These are phyloP conservation scores for Drosera spatulata DNA, from an alignment of 179 eudicot genomes.

Conservation along the genomic window DNA sequence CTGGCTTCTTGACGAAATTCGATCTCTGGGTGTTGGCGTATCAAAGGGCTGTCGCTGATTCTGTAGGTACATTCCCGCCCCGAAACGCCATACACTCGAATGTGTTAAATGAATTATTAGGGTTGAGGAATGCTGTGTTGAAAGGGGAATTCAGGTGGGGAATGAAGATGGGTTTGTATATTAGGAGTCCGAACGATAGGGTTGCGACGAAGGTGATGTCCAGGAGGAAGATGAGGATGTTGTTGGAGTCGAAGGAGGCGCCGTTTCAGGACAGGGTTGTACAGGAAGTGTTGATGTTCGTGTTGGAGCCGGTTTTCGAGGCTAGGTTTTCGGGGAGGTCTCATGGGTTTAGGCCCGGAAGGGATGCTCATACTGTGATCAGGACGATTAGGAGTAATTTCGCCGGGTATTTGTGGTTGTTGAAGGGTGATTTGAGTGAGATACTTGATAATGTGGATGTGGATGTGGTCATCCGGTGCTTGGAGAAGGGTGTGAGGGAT, in stretches of 20 bases:
- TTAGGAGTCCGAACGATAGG: constrained; percentile 38
- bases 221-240: constrained; percentile 21
- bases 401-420: constrained; percentile 81
- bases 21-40: constrained; percentile 86
- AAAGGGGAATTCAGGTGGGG: constrained; percentile 48
- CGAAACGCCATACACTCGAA: constrained; percentile 35
- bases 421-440: constrained; percentile 64
- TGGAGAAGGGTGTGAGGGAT: constrained; percentile 60
- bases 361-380: constrained; percentile 81
- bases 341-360: constrained; percentile 72
- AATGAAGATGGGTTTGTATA: constrained; percentile 22
- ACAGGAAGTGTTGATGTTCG: constrained; percentile 64
- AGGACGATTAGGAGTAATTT: constrained; percentile 84
- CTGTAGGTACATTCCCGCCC: constrained; percentile 60
- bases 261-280: constrained; percentile 78
- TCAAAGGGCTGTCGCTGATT: constrained; percentile 70
- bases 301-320: constrained; percentile 89
- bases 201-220: constrained; percentile 25
- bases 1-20: constrained; percentile 66
- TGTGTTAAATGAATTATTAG: constrained; percentile 36
- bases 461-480: constrained; percentile 38
- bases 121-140: constrained; percentile 62
- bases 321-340: constrained; percentile 59
- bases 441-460: constrained; percentile 31
- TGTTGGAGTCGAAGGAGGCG: constrained; percentile 14